Evolutionary conservation across 345 rosid species (phyloP).

Genomic region (Aegle marmelos): DNA sequence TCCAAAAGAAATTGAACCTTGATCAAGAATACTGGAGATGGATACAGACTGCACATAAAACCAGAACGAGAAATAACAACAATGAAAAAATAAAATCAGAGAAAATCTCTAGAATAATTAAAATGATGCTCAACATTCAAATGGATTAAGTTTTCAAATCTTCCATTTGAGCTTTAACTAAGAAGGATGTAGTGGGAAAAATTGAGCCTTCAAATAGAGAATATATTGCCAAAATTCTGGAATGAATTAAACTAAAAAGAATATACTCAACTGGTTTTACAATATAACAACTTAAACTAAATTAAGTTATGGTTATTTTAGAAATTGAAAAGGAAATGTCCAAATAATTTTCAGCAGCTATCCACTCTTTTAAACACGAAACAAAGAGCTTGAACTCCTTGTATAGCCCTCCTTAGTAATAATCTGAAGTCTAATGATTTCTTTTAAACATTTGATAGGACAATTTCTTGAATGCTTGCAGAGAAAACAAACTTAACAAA

Average conservation of each 20-base stretch:
- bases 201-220: background rate
- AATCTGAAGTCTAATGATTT: background rate
- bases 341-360: background rate
- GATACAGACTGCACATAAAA: conserved; percentile 3
- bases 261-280: background rate
- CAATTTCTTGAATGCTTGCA: background rate
- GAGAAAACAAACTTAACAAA: background rate
- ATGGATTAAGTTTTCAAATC: background rate
- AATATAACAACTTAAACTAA: background rate
- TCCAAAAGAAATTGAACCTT: conserved; percentile 24
- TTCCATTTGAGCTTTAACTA: background rate
- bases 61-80: background rate
- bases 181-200: background rate
- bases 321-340: background rate
- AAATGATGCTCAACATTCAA: background rate
- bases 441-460: background rate
- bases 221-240: background rate
- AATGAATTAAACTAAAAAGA: background rate
- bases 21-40: conserved; percentile 11
- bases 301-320: background rate
- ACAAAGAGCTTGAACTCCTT: background rate
- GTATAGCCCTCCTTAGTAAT: background rate
- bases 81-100: background rate
- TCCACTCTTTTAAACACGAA: background rate
- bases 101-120: background rate